These are phyloP conservation scores for Botrytis fabae DNA, from an alignment of 2,329 filamentous ascomycete species.

Conservation along the genomic window DNA sequence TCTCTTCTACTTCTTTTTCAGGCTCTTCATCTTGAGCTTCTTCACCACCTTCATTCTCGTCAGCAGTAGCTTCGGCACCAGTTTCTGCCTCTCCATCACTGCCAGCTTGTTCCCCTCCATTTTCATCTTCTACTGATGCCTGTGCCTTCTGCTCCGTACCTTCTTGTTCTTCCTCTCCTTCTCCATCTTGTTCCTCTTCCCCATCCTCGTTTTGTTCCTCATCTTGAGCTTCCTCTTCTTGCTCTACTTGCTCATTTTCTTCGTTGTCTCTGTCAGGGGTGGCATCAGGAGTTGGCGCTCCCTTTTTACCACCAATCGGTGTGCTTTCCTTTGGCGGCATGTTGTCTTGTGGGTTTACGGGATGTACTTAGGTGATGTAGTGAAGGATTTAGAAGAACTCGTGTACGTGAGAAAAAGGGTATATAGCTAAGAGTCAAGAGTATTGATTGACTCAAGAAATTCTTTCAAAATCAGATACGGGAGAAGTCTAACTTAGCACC, in stretches of 20 bases:
- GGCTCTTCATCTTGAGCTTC: constrained; percentile 12
- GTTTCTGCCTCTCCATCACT: neutral
- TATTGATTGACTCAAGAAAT: neutral
- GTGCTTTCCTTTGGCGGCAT: constrained; percentile 21
- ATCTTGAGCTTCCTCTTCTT: constrained; percentile 21
- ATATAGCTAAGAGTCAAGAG: neutral
- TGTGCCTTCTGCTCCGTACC: constrained; percentile 13
- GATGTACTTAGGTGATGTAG: neutral
- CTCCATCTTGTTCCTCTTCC: constrained; percentile 15
- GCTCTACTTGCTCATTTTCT: constrained; percentile 8
- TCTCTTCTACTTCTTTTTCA: constrained; percentile 19
- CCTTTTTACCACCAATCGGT: constrained; percentile 21
- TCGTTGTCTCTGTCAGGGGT: constrained; percentile 12
- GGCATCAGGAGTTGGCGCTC: constrained; percentile 5
- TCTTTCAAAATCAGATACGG: neutral
- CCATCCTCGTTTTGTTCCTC: constrained; percentile 20
- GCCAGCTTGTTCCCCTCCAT: neutral
- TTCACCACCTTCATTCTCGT: constrained; percentile 20
- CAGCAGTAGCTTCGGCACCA: constrained; percentile 19
- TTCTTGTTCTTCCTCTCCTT: constrained; percentile 17
- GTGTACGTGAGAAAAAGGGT: constrained; percentile 5
- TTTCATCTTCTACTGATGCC: constrained; percentile 16
- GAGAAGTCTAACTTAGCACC: neutral
- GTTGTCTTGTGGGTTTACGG: neutral
- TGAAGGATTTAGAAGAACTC: neutral